Percentiles rank a stretch among this genome's conserved stretches.
Evolutionary conservation across 2,329 filamentous ascomycete species (phyloP).

Genomic region (Fusarium xylarioides): DNA sequence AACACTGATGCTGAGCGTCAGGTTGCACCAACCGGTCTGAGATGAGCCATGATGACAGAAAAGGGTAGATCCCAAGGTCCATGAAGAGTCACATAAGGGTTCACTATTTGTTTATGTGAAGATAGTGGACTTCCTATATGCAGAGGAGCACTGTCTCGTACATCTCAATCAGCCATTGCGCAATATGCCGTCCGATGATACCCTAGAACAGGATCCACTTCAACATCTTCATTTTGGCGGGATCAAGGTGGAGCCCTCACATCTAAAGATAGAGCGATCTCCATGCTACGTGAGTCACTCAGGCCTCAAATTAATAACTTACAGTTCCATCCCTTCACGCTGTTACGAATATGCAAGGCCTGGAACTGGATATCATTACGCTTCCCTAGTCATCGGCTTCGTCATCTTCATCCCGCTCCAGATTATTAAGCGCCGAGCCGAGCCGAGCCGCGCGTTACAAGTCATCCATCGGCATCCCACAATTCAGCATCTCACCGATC

Average conservation of each 20-base stretch:
- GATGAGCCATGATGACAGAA: no score
- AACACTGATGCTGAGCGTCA: no score
- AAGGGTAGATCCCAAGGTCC: no score
- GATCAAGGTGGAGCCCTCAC: background rate
- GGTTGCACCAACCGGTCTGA: no score
- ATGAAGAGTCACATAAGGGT: no score
- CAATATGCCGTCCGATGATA: no score
- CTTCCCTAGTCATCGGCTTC: background rate
- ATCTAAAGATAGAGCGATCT: background rate
- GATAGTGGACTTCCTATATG: no score
- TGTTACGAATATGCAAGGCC: fast-evolving
- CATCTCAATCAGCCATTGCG: no score
- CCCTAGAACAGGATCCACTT: background rate
- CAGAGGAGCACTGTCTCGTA: no score
- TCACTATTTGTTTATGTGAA: no score
- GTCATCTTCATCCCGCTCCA: background rate
- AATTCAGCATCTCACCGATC: background rate
- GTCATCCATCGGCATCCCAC: background rate
- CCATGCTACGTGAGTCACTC: fast-evolving
- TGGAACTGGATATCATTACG: fast-evolving
- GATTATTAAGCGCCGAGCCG: background rate
- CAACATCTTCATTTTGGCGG: background rate
- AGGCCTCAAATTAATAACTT: fast-evolving
- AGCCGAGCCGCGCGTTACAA: background rate
- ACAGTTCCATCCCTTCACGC: fast-evolving